Evolutionary conservation across 1,139 yeast species (phyloP), one percentile per base, ranked within the genome.

Genomic region (Kodamaea ohmeri): DNA sequence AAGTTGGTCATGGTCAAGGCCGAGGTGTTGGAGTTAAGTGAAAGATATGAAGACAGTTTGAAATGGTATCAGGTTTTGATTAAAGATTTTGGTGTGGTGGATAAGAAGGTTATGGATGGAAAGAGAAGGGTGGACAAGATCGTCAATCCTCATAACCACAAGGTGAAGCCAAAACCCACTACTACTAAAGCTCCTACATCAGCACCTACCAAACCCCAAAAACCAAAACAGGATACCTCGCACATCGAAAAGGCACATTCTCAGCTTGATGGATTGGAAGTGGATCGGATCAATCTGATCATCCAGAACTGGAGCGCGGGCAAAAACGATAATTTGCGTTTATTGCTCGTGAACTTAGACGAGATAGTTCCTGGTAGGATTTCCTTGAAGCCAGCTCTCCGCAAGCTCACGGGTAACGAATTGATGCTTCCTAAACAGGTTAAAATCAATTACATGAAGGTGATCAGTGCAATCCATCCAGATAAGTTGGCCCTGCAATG

Each of bases 401-500:
- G 50, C 12, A 41, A 38, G 17, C 43, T 66, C 18, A 60, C 80
- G 1, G 60, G 83, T 48, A 74, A 83, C 12, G 97, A 92, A 41
- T 67, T 94, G 43, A 92, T 92, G 50, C 66, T 90, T 49, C 90
- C 95, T n/a, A 89, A 88, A 51, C 89, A 85, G 56, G 97, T 90
- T 32, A 90, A 92, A 58, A 66, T 90, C 33, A 71, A 72, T 24
- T 94, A 92, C 60, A 77, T 94, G 90, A 92, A 88, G 59, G 97
- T 96, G 1, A 94, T 89, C 30, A 82, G 96, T 24, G 79, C 83
- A 49, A 88, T 94, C 4, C 99, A 94, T 56, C 98, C 98, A 0
- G 98, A 94, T 59, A 94, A 94, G 59, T 65, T 89, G 28, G 68
- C 78, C 4, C 46, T 49, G 14, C 53, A 50, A 35, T 47, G 51